phyloP scores from a whole-genome alignment of 768 basidiomycete species.

The Leccinum sublutescens region DNA sequence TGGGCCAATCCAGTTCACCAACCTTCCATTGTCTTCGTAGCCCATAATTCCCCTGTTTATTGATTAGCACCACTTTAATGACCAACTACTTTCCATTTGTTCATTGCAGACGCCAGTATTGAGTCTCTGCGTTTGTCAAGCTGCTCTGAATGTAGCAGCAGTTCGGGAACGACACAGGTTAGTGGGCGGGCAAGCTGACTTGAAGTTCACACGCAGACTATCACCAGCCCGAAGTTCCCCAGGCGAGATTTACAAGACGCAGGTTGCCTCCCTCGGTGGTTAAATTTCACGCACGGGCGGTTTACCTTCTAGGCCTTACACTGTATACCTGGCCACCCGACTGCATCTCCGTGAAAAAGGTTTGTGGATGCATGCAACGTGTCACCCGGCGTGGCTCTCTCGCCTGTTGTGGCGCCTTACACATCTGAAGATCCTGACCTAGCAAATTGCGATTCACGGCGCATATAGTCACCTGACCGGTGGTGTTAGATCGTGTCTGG shows the following conservation, averaged over 20 bases:
- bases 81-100: background rate
- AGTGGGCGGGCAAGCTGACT: background rate
- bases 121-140: background rate
- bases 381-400: background rate
- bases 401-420: background rate
- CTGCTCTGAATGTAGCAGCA: background rate
- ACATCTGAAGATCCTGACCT: background rate
- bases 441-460: background rate
- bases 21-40: slow-evolving; percentile 31
- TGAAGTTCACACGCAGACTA: background rate
- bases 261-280: background rate
- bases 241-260: background rate
- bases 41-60: background rate
- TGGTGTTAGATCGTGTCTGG: background rate
- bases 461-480: background rate
- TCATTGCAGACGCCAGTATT: background rate
- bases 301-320: background rate
- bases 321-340: background rate
- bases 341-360: background rate
- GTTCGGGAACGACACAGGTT: background rate
- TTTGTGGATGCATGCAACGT: background rate
- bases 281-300: background rate
- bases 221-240: background rate
- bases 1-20: slow-evolving; percentile 65
- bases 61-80: slow-evolving; percentile 4